Conservation (phyloP, 1,284 basidiomycete genomes). For the Cryptococcus wingfieldii region DNA sequence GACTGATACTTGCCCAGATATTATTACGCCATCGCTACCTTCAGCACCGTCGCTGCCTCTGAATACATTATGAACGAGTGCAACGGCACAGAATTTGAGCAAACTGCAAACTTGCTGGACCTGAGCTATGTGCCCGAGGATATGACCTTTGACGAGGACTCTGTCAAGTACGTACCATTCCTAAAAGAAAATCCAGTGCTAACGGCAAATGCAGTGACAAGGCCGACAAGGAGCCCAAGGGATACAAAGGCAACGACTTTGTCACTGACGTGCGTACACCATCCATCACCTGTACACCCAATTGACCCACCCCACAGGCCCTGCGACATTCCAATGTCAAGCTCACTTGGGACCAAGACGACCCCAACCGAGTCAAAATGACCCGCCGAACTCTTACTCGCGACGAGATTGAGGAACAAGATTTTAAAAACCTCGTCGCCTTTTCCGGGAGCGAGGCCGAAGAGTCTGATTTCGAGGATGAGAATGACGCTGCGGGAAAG, state of each 20-base stretch:
- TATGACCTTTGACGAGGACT: conserved; percentile 82
- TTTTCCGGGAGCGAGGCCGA: conserved; percentile 61
- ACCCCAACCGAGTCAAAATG: conserved; percentile 76
- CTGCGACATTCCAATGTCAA: conserved; percentile 98
- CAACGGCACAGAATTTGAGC: conserved; percentile 92
- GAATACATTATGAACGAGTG: conserved; percentile 79
- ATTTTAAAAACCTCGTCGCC: conserved; percentile 80
- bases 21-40: conserved; percentile 93
- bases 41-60: conserved; percentile 73
- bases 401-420: conserved; percentile 81
- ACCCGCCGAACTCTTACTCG: conserved; percentile 72
- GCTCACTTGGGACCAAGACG: conserved; percentile 98
- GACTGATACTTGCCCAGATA: conserved; percentile 58
- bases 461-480: conserved; percentile 39
- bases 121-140: conserved; percentile 89
- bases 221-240: conserved; percentile 62
- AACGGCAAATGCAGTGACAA: conserved; percentile 61
- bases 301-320: conserved; percentile 56
- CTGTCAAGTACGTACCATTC: conserved; percentile 53
- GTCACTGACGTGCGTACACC: conserved; percentile 72
- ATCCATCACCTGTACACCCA: not conserved
- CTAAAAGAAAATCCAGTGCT: too few relatives aligned
- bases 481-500: conserved; percentile 21
- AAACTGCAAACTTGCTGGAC: conserved; percentile 94
- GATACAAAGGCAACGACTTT: conserved; percentile 85